These are phyloP conservation scores for Myxozyma sirexii DNA, from an alignment of 805 yeast genomes.

Conservation along the genomic window DNA sequence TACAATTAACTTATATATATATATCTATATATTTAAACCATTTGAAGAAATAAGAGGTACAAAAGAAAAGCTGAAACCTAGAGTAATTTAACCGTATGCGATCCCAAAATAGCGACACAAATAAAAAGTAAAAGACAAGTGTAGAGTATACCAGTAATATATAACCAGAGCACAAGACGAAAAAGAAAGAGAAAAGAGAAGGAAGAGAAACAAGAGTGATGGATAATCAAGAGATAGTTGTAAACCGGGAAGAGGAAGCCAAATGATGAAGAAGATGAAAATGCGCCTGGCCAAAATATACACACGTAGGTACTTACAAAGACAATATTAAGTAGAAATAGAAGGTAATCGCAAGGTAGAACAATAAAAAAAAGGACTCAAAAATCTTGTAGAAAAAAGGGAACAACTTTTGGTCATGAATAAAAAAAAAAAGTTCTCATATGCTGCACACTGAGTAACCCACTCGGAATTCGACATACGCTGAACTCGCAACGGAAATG, in stretches of 20 bases:
- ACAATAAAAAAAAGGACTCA: neutral
- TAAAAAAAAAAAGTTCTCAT: no score
- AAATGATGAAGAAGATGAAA: neutral
- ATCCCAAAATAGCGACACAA: neutral
- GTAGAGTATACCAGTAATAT: neutral
- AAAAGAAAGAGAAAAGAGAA: neutral
- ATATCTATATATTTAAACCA: no score
- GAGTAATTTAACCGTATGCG: neutral
- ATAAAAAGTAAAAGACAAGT: neutral
- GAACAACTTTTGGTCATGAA: neutral
- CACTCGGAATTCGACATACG: no score
- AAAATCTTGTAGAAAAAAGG: neutral
- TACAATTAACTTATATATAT: no score
- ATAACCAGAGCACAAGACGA: neutral
- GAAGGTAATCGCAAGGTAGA: neutral
- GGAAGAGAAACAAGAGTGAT: neutral
- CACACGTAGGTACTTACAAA: neutral
- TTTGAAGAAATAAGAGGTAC: no score
- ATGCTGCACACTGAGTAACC: no score
- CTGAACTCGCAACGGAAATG: no score
- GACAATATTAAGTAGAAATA: neutral
- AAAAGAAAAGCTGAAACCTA: neutral
- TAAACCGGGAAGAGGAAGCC: neutral
- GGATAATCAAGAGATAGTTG: neutral
- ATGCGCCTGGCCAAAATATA: neutral